Evolutionary conservation across 2,329 filamentous ascomycete species (phyloP).

Genomic region (Sporothrix protearum): DNA sequence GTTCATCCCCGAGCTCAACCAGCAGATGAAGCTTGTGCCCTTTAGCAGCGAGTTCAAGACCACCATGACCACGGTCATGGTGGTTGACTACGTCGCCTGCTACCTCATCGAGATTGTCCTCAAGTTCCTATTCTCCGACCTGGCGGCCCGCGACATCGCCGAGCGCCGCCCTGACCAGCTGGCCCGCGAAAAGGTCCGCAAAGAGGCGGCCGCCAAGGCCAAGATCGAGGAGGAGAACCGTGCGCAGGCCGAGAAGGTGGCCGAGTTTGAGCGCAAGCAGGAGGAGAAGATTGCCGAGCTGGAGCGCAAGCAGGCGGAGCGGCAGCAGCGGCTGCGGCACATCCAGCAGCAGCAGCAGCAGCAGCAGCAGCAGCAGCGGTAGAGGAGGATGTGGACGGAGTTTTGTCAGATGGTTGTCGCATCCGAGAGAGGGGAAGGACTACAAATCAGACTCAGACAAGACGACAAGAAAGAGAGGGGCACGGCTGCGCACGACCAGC

Average conservation of each 20-base stretch:
- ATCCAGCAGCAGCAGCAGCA: neutral
- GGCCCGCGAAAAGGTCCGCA: conserved; percentile 67
- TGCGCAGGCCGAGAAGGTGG: conserved; percentile 53
- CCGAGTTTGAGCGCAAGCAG: conserved; percentile 57
- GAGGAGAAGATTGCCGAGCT: conserved; percentile 41
- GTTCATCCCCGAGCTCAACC: conserved; percentile 91
- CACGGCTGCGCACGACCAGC: neutral
- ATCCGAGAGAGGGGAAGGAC: neutral
- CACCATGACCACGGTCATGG: conserved; percentile 80
- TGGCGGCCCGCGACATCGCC: conserved; percentile 89
- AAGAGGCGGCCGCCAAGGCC: conserved; percentile 52
- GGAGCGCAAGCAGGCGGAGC: conserved; percentile 17
- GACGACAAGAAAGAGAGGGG: neutral
- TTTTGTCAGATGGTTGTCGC: neutral
- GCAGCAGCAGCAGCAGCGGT: neutral
- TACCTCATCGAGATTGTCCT: conserved; percentile 82
- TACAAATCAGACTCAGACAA: neutral
- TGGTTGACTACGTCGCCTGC: conserved; percentile 81
- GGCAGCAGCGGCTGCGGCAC: conserved; percentile 38
- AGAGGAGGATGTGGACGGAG: neutral
- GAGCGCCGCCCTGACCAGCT: conserved; percentile 82
- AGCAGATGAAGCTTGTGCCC: conserved; percentile 85
- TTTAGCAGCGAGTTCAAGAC: conserved; percentile 86
- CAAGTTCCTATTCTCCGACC: conserved; percentile 85
- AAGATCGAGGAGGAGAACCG: conserved; percentile 52